These are phyloP conservation scores for Claviceps purpurea DNA, from an alignment of 2,329 filamentous ascomycete genomes.

Conservation along the genomic window DNA sequence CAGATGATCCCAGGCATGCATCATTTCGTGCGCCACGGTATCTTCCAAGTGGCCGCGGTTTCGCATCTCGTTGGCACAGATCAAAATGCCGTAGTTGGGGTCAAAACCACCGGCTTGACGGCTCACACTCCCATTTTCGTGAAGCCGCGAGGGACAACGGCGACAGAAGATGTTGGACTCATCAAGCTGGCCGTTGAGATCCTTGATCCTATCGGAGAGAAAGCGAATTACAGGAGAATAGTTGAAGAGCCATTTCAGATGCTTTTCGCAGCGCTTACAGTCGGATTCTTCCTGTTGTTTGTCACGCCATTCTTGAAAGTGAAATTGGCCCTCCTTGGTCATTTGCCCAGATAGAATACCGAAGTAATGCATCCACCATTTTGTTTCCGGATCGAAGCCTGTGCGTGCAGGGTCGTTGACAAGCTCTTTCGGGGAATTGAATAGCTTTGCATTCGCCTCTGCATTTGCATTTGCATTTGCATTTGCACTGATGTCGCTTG, in stretches of 20 bases:
- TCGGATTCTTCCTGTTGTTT: conserved; percentile 61
- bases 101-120: conserved; percentile 69
- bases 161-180: conserved; percentile 66
- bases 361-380: conserved; percentile 77
- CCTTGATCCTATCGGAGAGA: conserved; percentile 65
- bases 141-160: conserved; percentile 52
- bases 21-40: conserved; percentile 92
- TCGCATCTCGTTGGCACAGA: conserved; percentile 85
- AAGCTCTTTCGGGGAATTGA: conserved; percentile 21
- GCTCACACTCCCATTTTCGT: conserved; percentile 46
- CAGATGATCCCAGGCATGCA: conserved; percentile 89
- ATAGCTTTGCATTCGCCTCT: conserved; percentile 1
- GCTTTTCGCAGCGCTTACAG: conserved; percentile 66
- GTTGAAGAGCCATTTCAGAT: conserved; percentile 70
- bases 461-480: conserved; percentile 1
- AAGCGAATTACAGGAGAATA: conserved; percentile 82
- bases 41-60: conserved; percentile 78
- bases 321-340: conserved; percentile 51
- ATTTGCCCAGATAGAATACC: conserved; percentile 63
- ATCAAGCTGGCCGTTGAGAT: conserved; percentile 66
- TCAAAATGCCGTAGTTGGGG: conserved; percentile 71
- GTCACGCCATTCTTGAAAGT: conserved; percentile 70
- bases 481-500: conserved; percentile 4
- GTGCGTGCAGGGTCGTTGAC: conserved; percentile 47
- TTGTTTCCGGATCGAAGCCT: conserved; percentile 46